These are phyloP conservation scores for Eustoma russellianum DNA, from an alignment of 257 asterid species.

Conservation along the genomic window DNA sequence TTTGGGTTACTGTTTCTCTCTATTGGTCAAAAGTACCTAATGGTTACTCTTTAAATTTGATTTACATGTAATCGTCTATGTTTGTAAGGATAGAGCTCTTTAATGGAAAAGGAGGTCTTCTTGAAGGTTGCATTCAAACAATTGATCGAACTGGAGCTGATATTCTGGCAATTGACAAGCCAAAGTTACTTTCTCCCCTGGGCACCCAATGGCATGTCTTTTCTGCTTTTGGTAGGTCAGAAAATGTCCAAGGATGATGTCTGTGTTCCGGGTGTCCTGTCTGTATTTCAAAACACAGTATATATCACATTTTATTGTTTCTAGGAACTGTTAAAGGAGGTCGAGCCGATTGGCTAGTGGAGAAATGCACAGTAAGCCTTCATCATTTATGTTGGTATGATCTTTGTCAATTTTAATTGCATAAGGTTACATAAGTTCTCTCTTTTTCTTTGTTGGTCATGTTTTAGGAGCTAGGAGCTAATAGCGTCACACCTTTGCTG, in stretches of 20 bases:
- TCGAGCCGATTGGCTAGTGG: constrained; percentile 97
- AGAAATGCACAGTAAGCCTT: constrained; percentile 88
- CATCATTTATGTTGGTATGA: constrained; percentile 15
- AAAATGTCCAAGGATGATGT: background rate
- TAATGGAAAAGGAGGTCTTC: constrained; percentile 82
- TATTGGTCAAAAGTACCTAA: background rate
- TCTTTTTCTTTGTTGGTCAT: constrained; percentile 7
- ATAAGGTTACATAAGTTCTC: background rate
- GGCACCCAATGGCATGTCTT: constrained; percentile 73
- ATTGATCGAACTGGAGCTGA: constrained; percentile 63
- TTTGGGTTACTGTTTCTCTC: no score
- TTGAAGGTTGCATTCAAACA: constrained; percentile 73
- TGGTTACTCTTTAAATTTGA: background rate
- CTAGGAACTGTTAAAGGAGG: constrained; percentile 94
- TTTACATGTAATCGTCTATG: constrained; percentile 10
- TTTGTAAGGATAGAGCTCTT: constrained; percentile 87
- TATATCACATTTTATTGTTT: constrained; percentile 7
- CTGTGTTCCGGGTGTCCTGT: background rate
- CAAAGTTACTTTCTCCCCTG: constrained; percentile 38
- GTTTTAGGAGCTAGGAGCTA: constrained; percentile 84
- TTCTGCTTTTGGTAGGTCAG: constrained; percentile 82
- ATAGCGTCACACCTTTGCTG: constrained; percentile 78
- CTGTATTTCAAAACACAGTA: constrained; percentile 1
- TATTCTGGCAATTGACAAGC: constrained; percentile 56
- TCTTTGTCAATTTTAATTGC: constrained; percentile 1